Base-by-base conservation (phyloP, 768 basidiomycete genomes). In the Tylopilus felleus region DNA sequence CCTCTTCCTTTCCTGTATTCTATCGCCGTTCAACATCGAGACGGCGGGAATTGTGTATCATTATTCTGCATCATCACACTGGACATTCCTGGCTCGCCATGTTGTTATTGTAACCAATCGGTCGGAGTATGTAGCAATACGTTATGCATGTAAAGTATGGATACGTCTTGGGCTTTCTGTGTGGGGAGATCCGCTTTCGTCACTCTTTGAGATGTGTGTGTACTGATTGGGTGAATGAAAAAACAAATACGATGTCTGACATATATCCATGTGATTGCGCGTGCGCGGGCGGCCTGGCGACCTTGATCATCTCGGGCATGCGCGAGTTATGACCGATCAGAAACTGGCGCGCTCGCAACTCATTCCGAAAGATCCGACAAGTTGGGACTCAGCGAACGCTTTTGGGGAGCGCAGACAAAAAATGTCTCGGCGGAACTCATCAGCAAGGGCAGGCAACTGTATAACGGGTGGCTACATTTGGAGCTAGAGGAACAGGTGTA, bases 81-180 rank as follows among this genome's bases (percentile, higher is more conserved):
- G 67, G 61, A 68, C 66, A 29, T 53, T 56, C 21, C 38, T 39
- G 51, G 19, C 50, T 52, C 29, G 43, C 52, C 63, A 60, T 53
- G 58, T 58, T 61, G 28, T 64, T 67, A 60, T 60, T 61, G 50
- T 68, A 21, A 64, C 55, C 59, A 40, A 53, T 56, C 38, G 48
- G 56, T 54, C 53, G 52, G 56, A 57, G 55, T 62, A 65, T 70
- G 71, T 70, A 70, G 69, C 70, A 50, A 61, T 70, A 70, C 69
- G 57, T 71, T 71, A 71, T 70, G 66, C 47, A 49, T 72, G 71
- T 70, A 72, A 70, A 67, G 43, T 70, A 72, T 59, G 68, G 22
- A 17, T 58, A 56, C 45, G 41, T 51, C 46, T 60, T 54, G 60
- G 53, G 55, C n/a, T 27, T 53, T 46, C 13, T 55, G 42, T 53